These are phyloP conservation scores for Trypanosoma melophagium DNA, from an alignment of 208 protist species.

Conservation along the genomic window DNA sequence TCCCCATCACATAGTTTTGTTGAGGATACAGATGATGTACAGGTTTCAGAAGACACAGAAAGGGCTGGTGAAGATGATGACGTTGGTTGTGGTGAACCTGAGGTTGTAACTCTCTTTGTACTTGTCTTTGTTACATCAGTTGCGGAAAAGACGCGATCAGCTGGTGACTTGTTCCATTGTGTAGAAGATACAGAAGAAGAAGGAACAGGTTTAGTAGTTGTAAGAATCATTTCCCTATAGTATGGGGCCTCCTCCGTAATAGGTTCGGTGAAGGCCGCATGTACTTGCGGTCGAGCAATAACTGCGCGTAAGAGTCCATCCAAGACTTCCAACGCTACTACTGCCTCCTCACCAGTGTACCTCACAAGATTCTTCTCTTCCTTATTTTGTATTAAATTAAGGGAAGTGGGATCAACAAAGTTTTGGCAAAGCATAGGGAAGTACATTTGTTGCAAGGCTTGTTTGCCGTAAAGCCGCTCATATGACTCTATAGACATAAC, in stretches of 20 bases:
- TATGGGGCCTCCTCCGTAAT: conserved; percentile 22
- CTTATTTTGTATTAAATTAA: not conserved
- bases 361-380: not conserved
- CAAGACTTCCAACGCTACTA: conserved; percentile 43
- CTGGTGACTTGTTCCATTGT: too few species aligned
- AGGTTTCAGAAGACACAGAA: not conserved
- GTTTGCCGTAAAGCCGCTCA: conserved; percentile 53
- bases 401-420: conserved; percentile 25
- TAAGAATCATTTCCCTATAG: conserved; percentile 28
- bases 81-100: too few species aligned
- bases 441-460: conserved; percentile 38
- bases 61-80: not conserved
- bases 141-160: too few species aligned
- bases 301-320: conserved; percentile 71
- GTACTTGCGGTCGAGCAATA: conserved; percentile 50
- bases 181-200: not conserved
- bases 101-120: too few species aligned
- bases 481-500: conserved; percentile 74
- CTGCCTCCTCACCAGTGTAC: conserved; percentile 26
- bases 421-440: conserved; percentile 30
- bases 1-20: not conserved
- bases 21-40: not conserved
- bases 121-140: too few species aligned
- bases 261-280: conserved; percentile 56
- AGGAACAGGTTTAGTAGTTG: not conserved